Evolutionary conservation across 148 eudicot genomes (phyloP), one percentile per base, ranked within the genome.

Genomic region (Amaranthus palmeri): DNA sequence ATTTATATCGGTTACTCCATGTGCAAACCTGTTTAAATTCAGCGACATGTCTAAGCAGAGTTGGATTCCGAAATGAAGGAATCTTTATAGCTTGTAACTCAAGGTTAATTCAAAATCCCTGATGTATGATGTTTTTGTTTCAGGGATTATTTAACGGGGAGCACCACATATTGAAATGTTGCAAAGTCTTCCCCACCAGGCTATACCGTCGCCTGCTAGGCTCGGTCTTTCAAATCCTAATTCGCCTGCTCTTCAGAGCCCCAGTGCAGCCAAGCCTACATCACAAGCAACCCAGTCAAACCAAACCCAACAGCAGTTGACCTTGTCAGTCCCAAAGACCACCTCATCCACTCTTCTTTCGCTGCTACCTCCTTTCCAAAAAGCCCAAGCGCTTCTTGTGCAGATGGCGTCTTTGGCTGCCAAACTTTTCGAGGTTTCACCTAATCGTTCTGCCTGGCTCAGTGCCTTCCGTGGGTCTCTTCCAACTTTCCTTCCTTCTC

Each of bases 181-280:
- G 40, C 83, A 81, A 68, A 61, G 67, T 44, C 68, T 65, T 72
- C 81, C 80, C 65, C 84, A 88, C 71, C 93, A 88, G 59, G 78
- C 83, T 57, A 84, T 85, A 44, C 91, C 86, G 47, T 93, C 97
- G 8, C 98, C 98, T 41, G 98, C 97, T 49, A 82, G 98, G 78
- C 87, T 91, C 4, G 97, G 97, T 57, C 85, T 93, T 66, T 90
- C 97, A 40, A 93, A 82, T 69, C 97, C 98, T 15, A 93, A 87
- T 79, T 93, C 98, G 50, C 98, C 98, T 1, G 78, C 98, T 70
- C 74, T 93, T 49, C 95, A 83, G 68, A 87, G 87, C 75, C 81
- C 93, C 2, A 77, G 79, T 59, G 81, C 87, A 54, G 65, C 93
- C 6, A 93, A 93, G 64, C 71, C 83, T 72, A 69, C 96, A 40